Evolutionary conservation across 768 basidiomycete species (phyloP).

Genomic region (Hirschioporus abietinus): DNA sequence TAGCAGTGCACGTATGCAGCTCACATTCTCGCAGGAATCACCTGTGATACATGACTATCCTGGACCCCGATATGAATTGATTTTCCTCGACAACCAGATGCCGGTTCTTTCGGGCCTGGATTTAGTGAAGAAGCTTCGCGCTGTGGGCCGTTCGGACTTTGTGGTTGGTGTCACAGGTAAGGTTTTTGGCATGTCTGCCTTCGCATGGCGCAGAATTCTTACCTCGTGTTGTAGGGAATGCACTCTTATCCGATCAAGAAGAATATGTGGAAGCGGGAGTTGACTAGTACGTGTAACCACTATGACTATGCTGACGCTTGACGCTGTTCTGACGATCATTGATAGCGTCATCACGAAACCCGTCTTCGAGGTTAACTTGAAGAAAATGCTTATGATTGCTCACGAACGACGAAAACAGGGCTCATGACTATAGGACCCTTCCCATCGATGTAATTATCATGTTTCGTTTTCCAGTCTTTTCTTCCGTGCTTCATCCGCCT

Average conservation of each 20-base stretch:
- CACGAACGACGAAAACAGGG: slow-evolving; percentile 32
- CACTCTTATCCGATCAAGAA: slow-evolving; percentile 55
- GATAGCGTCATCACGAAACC: slow-evolving; percentile 74
- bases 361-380: slow-evolving; percentile 53
- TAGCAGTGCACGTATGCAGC: slow-evolving; percentile 17
- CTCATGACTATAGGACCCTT: background rate
- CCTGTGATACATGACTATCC: background rate
- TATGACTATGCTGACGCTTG: background rate
- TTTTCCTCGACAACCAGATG: slow-evolving; percentile 77
- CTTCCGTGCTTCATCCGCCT: slow-evolving; percentile 9
- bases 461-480: slow-evolving; percentile 7
- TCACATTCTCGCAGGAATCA: background rate
- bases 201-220: background rate
- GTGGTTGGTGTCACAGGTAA: slow-evolving; percentile 78
- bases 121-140: slow-evolving; percentile 58
- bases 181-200: slow-evolving; percentile 13
- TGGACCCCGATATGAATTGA: slow-evolving; percentile 31
- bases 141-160: slow-evolving; percentile 63
- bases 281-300: slow-evolving; percentile 48
- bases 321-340: background rate
- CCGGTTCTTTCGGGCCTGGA: slow-evolving; percentile 72
- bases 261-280: slow-evolving; percentile 74
- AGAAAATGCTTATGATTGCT: slow-evolving; percentile 36
- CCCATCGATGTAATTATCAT: slow-evolving; percentile 6
- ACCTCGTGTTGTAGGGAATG: slow-evolving; percentile 30